Conservation (phyloP, 495 filamentous ascomycete genomes). For the Hyaloscypha finlandica region DNA sequence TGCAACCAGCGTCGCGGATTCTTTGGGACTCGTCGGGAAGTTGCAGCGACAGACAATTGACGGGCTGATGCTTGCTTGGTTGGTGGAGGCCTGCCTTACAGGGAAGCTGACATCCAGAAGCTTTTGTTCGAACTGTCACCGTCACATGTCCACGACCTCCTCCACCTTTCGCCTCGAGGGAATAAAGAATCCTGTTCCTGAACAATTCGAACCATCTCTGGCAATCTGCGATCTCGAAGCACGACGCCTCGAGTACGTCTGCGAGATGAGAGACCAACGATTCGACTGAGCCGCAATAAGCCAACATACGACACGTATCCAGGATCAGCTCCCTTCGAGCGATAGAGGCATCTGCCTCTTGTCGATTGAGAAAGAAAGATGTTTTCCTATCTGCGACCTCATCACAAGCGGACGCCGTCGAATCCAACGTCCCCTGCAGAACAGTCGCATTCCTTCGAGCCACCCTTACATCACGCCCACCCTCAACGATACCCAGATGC, state of each 20-base stretch:
- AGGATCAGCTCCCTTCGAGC: not conserved
- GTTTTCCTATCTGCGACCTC: slow-evolving; percentile 57
- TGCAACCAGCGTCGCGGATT: not conserved
- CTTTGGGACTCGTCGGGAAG: not conserved
- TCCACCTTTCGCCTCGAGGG: not conserved
- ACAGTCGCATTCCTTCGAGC: slow-evolving; percentile 43
- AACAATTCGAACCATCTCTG: slow-evolving; percentile 1
- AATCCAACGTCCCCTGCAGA: slow-evolving; percentile 50
- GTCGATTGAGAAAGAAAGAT: slow-evolving; percentile 33
- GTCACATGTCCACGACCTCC: slow-evolving; percentile 7
- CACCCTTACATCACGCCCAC: slow-evolving; percentile 37
- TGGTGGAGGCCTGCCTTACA: not conserved
- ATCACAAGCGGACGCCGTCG: slow-evolving; percentile 50
- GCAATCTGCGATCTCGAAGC: not conserved
- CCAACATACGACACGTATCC: not conserved
- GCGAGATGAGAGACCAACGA: slow-evolving; percentile 6
- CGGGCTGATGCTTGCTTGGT: not conserved
- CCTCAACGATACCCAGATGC: slow-evolving; percentile 26
- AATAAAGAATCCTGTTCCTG: not conserved
- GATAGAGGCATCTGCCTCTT: slow-evolving; percentile 1
- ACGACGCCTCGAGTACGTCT: not conserved
- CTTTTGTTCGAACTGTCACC: not conserved
- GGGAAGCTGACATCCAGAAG: not conserved
- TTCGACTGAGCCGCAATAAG: not conserved
- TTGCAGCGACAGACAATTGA: not conserved